Conservation (phyloP, 2,329 filamentous ascomycete species). For the Cytospora leucostoma region DNA sequence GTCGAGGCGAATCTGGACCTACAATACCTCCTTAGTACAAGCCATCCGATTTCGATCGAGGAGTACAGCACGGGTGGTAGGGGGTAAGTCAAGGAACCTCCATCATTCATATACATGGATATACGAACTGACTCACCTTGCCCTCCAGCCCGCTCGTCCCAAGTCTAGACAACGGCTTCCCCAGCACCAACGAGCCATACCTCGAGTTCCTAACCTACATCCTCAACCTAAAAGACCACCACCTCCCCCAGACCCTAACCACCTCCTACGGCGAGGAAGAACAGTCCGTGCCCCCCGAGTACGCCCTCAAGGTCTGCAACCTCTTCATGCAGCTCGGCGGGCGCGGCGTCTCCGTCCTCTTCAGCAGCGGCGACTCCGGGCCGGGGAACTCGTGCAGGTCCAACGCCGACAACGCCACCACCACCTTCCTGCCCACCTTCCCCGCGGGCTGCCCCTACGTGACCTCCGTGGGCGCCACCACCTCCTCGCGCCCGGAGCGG, state of each 20-base stretch:
- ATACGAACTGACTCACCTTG: background rate
- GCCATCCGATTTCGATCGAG: slow-evolving; percentile 31
- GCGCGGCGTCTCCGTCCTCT: slow-evolving; percentile 62
- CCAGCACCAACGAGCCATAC: slow-evolving; percentile 70
- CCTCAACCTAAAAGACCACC: slow-evolving; percentile 49
- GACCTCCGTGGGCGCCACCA: slow-evolving; percentile 58
- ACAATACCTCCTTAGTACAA: slow-evolving; percentile 28
- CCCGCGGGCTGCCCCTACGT: slow-evolving; percentile 52
- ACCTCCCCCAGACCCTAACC: slow-evolving; percentile 61
- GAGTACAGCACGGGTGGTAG: slow-evolving; percentile 34
- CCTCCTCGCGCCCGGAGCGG: slow-evolving; percentile 39
- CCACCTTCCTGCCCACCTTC: slow-evolving; percentile 27
- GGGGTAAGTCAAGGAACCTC: slow-evolving; percentile 12
- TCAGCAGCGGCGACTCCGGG: slow-evolving; percentile 40
- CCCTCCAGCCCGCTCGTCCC: slow-evolving; percentile 55
- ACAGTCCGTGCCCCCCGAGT: slow-evolving; percentile 62
- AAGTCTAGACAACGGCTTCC: slow-evolving; percentile 49
- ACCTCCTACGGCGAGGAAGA: slow-evolving; percentile 69
- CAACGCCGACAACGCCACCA: slow-evolving; percentile 25
- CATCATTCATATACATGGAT: background rate
- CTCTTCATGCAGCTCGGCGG: slow-evolving; percentile 65
- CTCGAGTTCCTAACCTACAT: slow-evolving; percentile 63
- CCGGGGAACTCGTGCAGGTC: slow-evolving; percentile 16
- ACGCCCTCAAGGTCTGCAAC: slow-evolving; percentile 61
- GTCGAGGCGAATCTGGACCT: slow-evolving; percentile 34